Evolutionary conservation across 352 stramenopile genomes (phyloP), one percentile per base, ranked within the genome.

Genomic region (Phytophthora ramorum): DNA sequence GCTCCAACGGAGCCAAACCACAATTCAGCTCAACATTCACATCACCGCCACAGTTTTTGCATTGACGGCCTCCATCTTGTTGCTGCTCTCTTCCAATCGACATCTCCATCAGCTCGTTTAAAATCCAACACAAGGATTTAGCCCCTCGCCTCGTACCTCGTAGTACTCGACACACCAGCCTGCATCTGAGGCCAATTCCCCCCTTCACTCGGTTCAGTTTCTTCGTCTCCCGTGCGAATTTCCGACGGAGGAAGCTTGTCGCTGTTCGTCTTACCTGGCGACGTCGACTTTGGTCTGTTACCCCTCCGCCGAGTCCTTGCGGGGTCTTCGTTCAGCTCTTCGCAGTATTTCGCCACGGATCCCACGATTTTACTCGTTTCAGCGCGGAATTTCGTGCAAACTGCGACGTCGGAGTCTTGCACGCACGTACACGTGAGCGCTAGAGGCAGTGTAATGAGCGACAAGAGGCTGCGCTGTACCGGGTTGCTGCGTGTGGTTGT

Each of bases 361-460:
- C 10, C 12, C 16, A 71, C 44, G 22, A 61, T 58, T 7, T 63
- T 28, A 19, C 55, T 71, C 24, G 49, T 67, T 60, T 63, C 44
- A 16, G 13, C 28, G 55, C 44, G 44, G 7, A 71, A 37, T 16
- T 63, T 71, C 26, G 32, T 51, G 43, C 50, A 34, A 10, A 14
- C 20, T 37, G 24, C 43, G 7, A 16, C 37, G 17, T 44, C 16
- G 30, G 37, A 45, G 40, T n/a, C 49, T 66, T 34, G 13, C 2
- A 44, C 26, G 38, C 9, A 28, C 8, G 43, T 14, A 35, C 5
- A 9, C 4, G 12, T 54, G 32, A 32, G 12, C 26, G n/a, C 4
- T 17, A 41, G 14, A 45, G 12, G n/a, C 32, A n/a, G 9, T 4
- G 22, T 17, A 13, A 54, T 12, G 14, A 10, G 22, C 40, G 8